Evolutionary conservation across 257 asterid species (phyloP).

Genomic region (Buddleja alternifolia): DNA sequence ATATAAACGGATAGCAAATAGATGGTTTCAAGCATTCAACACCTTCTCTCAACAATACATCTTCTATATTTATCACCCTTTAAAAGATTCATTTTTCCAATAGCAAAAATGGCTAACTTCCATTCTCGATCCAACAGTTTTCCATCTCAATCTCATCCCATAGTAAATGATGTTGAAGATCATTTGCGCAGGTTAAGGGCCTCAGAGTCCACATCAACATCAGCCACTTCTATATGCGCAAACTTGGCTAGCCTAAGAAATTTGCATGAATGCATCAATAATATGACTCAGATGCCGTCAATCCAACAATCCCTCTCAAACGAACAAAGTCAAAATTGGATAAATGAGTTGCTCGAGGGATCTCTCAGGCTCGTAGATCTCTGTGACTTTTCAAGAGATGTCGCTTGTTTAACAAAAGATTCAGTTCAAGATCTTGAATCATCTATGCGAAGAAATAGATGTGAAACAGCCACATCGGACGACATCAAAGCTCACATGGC

Average conservation of each 20-base stretch:
- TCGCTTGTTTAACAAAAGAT: slow-evolving; percentile 36
- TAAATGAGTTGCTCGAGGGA: no score
- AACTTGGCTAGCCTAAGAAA: slow-evolving; percentile 35
- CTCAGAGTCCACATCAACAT: no score
- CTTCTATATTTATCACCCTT: background rate
- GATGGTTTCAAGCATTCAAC: background rate
- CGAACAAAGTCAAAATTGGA: slow-evolving; percentile 31
- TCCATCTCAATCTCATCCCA: no score
- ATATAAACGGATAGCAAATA: slow-evolving; percentile 1
- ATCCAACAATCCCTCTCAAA: slow-evolving; percentile 35
- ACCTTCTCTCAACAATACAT: background rate
- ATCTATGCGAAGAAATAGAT: slow-evolving; percentile 32
- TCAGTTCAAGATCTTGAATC: slow-evolving; percentile 39
- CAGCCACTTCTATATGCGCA: background rate
- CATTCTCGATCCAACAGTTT: slow-evolving; percentile 31
- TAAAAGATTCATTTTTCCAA: background rate
- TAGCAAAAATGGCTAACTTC: slow-evolving; percentile 24
- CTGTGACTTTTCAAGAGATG: slow-evolving; percentile 18
- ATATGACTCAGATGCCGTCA: slow-evolving; percentile 36
- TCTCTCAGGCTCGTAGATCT: no score
- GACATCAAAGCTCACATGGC: slow-evolving; percentile 2
- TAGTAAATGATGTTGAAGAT: no score
- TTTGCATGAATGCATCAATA: slow-evolving; percentile 35
- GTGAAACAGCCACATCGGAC: background rate
- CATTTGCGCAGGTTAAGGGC: no score